A percentile compares a stretch with the other conserved stretches of the same genome.
phyloP scores from a whole-genome alignment of 148 eudicot genomes.

The Drosera capensis region DNA sequence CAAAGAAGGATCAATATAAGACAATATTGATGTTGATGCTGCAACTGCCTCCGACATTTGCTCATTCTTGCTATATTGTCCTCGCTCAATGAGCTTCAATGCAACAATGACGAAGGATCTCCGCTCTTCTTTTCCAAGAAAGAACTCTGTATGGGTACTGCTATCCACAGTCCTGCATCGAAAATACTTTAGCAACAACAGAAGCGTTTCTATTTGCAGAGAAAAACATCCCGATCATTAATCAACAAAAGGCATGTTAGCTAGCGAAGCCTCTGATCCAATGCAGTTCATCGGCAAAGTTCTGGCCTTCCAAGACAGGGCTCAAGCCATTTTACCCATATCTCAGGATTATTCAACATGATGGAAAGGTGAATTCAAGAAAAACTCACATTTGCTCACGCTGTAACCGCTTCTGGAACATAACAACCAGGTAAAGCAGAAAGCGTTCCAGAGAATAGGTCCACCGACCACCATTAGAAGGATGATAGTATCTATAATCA shows the following conservation, averaged over 20 bases:
- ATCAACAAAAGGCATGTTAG: not conserved
- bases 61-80: slow-evolving; percentile 91
- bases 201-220: not conserved
- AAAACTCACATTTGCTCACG: slow-evolving; percentile 59
- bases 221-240: not conserved
- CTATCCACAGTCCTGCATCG: slow-evolving; percentile 36
- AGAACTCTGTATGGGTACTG: slow-evolving; percentile 25
- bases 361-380: not conserved
- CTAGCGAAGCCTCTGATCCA: too few species aligned
- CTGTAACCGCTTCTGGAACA: slow-evolving; percentile 74
- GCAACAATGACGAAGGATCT: slow-evolving; percentile 48
- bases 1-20: slow-evolving; percentile 84
- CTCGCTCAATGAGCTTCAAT: slow-evolving; percentile 88
- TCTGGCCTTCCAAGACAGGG: too few species aligned
- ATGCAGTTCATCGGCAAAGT: too few species aligned
- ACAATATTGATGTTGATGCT: slow-evolving; percentile 71
- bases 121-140: slow-evolving; percentile 56
- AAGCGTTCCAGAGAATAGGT: slow-evolving; percentile 78
- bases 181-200: slow-evolving; percentile 5
- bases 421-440: slow-evolving; percentile 59
- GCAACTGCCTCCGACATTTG: slow-evolving; percentile 94
- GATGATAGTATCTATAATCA: slow-evolving; percentile 74
- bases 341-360: too few species aligned
- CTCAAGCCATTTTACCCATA: not conserved
- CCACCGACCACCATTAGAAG: slow-evolving; percentile 99